phyloP scores from a whole-genome alignment of 805 yeast genomes.

The Yarrowia divulgata region DNA sequence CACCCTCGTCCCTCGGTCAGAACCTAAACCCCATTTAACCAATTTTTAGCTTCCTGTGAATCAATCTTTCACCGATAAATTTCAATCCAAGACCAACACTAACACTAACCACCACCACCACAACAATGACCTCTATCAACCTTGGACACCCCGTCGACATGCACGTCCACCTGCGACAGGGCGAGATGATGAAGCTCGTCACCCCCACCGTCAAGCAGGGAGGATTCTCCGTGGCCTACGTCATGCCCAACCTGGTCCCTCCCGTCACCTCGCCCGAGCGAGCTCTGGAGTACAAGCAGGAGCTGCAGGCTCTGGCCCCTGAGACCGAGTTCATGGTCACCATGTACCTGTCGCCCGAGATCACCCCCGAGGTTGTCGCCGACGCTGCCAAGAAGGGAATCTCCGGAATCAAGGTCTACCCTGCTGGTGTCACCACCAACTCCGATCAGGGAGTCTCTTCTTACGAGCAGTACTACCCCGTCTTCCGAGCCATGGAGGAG shows the following conservation, averaged over 20 bases:
- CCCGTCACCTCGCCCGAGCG: slow-evolving; percentile 81
- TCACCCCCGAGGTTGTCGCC: slow-evolving; percentile 85
- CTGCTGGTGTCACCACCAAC: slow-evolving; percentile 99
- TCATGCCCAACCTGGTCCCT: slow-evolving; percentile 96
- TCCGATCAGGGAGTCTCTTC: slow-evolving; percentile 90
- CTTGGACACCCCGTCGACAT: slow-evolving; percentile 64
- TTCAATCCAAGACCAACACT: background rate
- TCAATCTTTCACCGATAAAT: slow-evolving; percentile 2
- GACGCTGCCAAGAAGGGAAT: slow-evolving; percentile 76
- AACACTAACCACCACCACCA: background rate
- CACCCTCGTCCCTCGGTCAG: background rate
- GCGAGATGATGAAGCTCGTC: slow-evolving; percentile 87
- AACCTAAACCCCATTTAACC: slow-evolving; percentile 8
- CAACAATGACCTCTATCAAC: slow-evolving; percentile 43
- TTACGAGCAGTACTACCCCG: slow-evolving; percentile 85
- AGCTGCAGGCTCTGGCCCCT: slow-evolving; percentile 72
- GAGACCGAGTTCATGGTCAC: slow-evolving; percentile 91
- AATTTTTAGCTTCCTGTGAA: background rate
- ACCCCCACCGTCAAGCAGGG: slow-evolving; percentile 91
- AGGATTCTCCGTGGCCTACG: slow-evolving; percentile 87
- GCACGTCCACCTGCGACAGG: slow-evolving; percentile 97
- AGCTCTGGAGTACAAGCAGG: slow-evolving; percentile 71
- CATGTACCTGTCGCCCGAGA: slow-evolving; percentile 74
- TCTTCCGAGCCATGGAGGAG: slow-evolving; percentile 86
- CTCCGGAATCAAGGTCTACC: slow-evolving; percentile 93